Percentiles rank a stretch among this genome's conserved stretches.
These are phyloP conservation scores for Trypanosoma congolense DNA, from an alignment of 208 protist species.

Conservation along the genomic window DNA sequence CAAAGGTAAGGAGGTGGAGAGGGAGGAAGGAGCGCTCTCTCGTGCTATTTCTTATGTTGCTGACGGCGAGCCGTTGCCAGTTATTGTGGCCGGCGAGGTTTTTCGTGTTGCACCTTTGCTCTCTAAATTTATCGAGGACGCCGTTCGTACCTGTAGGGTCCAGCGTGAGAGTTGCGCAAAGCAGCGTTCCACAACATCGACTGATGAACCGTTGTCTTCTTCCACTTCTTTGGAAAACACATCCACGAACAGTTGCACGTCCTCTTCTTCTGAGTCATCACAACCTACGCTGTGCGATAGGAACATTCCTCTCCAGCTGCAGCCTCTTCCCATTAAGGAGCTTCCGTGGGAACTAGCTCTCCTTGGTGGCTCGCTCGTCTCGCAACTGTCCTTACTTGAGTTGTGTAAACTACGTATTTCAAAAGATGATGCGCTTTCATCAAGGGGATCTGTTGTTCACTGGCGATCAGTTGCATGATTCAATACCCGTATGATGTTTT, in stretches of 20 bases:
- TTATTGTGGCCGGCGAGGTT: slow-evolving; percentile 50
- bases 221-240: slow-evolving; percentile 6
- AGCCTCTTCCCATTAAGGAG: slow-evolving; percentile 28
- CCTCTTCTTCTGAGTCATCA: slow-evolving; percentile 7
- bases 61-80: slow-evolving; percentile 22
- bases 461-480: slow-evolving; percentile 29
- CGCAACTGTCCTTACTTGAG: slow-evolving; percentile 40
- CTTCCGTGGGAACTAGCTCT: slow-evolving; percentile 50
- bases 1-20: neutral
- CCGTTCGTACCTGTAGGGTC: slow-evolving; percentile 22
- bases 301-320: slow-evolving; percentile 20
- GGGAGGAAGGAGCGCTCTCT: slow-evolving; percentile 3
- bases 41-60: slow-evolving; percentile 37
- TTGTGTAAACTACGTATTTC: slow-evolving; percentile 39
- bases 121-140: slow-evolving; percentile 23
- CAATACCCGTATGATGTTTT: neutral
- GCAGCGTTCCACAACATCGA: neutral
- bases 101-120: slow-evolving; percentile 45
- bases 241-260: neutral
- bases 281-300: neutral
- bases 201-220: neutral
- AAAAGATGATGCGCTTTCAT: slow-evolving; percentile 32
- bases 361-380: slow-evolving; percentile 47
- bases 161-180: neutral
- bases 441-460: slow-evolving; percentile 47